A percentile compares a stretch with the other conserved stretches of the same genome.
Conservation (phyloP, 2,329 filamentous ascomycete species). For the Venturia asperata region DNA sequence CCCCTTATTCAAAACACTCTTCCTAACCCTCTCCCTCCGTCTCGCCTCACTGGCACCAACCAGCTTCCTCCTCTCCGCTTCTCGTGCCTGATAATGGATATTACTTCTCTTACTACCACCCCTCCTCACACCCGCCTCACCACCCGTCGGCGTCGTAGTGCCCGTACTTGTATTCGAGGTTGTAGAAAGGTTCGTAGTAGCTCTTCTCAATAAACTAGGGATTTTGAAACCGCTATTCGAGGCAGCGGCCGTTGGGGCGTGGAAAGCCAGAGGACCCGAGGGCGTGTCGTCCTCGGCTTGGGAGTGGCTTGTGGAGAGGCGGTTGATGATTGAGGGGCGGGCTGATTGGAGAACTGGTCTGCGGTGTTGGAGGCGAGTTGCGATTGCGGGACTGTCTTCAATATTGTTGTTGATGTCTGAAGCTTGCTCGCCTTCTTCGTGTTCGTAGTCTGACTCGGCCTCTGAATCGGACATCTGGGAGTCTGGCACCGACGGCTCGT, state of each 20-base stretch:
- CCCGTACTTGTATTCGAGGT: constrained; percentile 36
- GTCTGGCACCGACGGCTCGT: constrained; percentile 54
- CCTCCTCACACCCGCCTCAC: constrained; percentile 35
- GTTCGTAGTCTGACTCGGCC: constrained; percentile 35
- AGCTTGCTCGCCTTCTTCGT: constrained; percentile 39
- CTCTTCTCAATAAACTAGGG: constrained; percentile 63
- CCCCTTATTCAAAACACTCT: constrained; percentile 17
- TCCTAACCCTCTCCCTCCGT: constrained; percentile 36
- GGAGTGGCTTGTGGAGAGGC: constrained; percentile 60
- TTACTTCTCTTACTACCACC: constrained; percentile 53
- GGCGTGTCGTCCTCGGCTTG: constrained; percentile 27
- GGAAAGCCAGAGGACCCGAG: constrained; percentile 49
- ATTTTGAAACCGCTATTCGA: constrained; percentile 50
- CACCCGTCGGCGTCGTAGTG: constrained; percentile 29
- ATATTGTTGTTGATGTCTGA: constrained; percentile 46
- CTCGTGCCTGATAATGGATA: constrained; percentile 53
- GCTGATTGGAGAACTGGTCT: constrained; percentile 34
- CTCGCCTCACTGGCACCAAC: constrained; percentile 46
- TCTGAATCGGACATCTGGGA: constrained; percentile 32
- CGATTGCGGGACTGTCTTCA: constrained; percentile 31
- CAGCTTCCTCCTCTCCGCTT: constrained; percentile 47
- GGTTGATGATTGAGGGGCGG: constrained; percentile 56
- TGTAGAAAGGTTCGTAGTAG: constrained; percentile 51
- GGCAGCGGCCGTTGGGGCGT: constrained; percentile 36
- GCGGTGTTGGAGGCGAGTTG: constrained; percentile 19